Evolutionary conservation across 1,139 yeast species (phyloP), one percentile per base, ranked within the genome.

Genomic region (Hemisphaericaspora subhashii): DNA sequence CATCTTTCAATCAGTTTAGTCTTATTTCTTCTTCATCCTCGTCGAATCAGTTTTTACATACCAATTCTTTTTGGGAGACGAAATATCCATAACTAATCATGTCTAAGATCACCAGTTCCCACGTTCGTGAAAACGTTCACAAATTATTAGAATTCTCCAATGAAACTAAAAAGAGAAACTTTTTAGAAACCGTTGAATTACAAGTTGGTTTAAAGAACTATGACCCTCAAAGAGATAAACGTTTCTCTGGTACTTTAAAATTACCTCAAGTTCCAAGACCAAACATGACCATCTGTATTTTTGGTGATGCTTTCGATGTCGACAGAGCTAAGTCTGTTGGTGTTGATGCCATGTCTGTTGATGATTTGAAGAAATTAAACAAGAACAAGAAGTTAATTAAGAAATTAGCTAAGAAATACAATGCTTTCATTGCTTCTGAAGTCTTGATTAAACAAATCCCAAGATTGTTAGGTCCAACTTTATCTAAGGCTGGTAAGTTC

Each of bases 191-290:
- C 76, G 90, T 94, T 67, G 99, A 94, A 81, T 85, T 94, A 72
- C 98, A 94, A 81, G 96, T 94, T 67, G 98, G 98, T 74, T 84
- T 94, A 68, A 94, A 94, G 92, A 92, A 92, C 95, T 94, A 94
- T 80, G 99, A 94, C 77, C 98, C 99, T 72, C 98, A 94, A 83
- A 90, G 99, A 86, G 99, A 94, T 79, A 94, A 94, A 92, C 98
- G 99, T 88, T 94, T 94, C 98, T 90, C 98, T 72, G 99, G 99
- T 81, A 71, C 98, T 68, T 85, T 94, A 80, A 92, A 85, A 81
- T 83, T 94, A 66, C 99, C 99, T 69, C 84, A 84, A 71, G 96
- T 95, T 60, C 98, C 98, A 81, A 94, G 99, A 84, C 99, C 99
- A 79, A 92, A 92, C 96, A 88, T 94, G 98, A 87, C 98, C 77